Conservation (phyloP, 305 asterid species). For the Fraxinus floribunda region DNA sequence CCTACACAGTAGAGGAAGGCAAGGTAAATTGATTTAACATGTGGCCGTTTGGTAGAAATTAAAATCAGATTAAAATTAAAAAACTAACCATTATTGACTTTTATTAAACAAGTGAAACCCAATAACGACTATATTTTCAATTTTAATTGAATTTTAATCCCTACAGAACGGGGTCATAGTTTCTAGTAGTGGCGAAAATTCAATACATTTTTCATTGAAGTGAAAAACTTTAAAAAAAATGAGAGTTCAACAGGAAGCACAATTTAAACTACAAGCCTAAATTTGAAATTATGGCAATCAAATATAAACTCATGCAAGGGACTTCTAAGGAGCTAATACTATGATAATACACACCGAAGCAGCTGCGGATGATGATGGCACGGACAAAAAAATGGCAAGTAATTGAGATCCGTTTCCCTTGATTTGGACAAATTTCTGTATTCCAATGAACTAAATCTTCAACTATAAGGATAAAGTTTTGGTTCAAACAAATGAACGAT, state of each 20-base stretch:
- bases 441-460: conserved; percentile 16
- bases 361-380: not conserved
- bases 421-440: conserved; percentile 19
- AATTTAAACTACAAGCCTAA: conserved; percentile 26
- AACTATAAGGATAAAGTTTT: not conserved
- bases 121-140: too few relatives aligned
- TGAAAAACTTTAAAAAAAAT: not conserved
- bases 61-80: too few relatives aligned
- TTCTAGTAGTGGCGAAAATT: conserved; percentile 10
- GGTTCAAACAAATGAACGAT: conserved; percentile 1
- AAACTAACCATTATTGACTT: too few relatives aligned
- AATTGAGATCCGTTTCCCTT: conserved; percentile 16
- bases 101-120: too few relatives aligned
- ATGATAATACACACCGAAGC: conserved; percentile 27
- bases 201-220: conserved; percentile 16
- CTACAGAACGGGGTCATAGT: not conserved
- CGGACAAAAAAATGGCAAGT: not conserved
- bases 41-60: too few relatives aligned
- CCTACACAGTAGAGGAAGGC: conserved; percentile 21
- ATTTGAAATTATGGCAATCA: conserved; percentile 22
- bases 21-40: conserved; percentile 11
- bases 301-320: conserved; percentile 20
- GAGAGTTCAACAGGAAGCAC: not conserved
- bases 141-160: too few relatives aligned
- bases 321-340: conserved; percentile 26